These are phyloP conservation scores for Helianthus tuberosus DNA, from an alignment of 129 eudicot genomes.

Conservation along the genomic window DNA sequence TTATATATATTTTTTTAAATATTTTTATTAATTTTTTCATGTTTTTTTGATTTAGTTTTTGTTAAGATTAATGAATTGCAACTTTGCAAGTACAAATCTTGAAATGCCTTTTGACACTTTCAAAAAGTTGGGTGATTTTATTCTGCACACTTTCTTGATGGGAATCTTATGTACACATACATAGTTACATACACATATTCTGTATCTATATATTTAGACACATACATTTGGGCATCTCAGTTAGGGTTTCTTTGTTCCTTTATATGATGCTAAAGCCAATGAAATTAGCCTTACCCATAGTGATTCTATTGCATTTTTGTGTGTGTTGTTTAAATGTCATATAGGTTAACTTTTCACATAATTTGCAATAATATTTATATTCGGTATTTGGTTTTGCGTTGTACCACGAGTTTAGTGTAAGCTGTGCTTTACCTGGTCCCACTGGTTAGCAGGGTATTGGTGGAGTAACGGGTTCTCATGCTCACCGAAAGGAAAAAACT, in stretches of 20 bases:
- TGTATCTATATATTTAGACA: constrained; percentile 16
- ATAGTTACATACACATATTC: not conserved
- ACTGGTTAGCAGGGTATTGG: not conserved
- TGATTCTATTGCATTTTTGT: constrained; percentile 31
- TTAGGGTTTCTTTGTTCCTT: constrained; percentile 30
- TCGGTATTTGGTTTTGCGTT: not conserved
- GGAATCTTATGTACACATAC: constrained; percentile 7
- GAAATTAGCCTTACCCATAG: no score
- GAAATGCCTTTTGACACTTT: not conserved
- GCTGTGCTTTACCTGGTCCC: not conserved
- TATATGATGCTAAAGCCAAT: no score
- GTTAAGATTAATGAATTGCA: constrained; percentile 4
- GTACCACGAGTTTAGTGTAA: not conserved
- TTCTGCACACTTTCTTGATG: constrained; percentile 27
- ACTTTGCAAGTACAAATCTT: constrained; percentile 2
- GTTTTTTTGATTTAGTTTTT: not conserved
- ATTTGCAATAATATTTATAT: not conserved
- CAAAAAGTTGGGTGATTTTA: not conserved
- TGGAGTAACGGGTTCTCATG: not conserved
- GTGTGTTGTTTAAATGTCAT: constrained; percentile 16
- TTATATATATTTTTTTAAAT: not conserved
- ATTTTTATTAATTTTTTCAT: not conserved
- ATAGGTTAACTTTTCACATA: not conserved
- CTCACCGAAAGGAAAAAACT: not conserved
- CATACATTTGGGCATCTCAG: constrained; percentile 18